Evolutionary conservation across 2,329 filamentous ascomycete genomes (phyloP).

Genomic region (Davidsoniella virescens): DNA sequence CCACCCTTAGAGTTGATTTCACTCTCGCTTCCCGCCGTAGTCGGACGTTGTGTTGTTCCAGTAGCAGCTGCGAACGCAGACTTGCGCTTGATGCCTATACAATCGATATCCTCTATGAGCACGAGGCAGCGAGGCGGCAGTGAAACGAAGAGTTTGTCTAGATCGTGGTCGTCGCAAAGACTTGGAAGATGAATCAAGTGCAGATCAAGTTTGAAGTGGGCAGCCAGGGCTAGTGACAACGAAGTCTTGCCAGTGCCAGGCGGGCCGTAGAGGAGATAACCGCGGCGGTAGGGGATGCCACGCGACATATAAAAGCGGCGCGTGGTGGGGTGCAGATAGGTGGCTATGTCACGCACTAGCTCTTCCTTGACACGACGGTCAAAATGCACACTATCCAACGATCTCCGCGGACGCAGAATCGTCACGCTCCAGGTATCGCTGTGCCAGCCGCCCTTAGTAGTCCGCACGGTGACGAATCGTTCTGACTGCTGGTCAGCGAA

Average conservation of each 20-base stretch:
- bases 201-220: constrained; percentile 49
- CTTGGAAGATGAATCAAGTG: constrained; percentile 41
- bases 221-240: constrained; percentile 48
- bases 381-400: constrained; percentile 61
- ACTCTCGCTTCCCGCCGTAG: constrained; percentile 1
- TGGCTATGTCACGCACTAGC: constrained; percentile 57
- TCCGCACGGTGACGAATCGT: constrained; percentile 22
- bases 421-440: constrained; percentile 21
- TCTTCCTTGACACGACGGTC: constrained; percentile 48
- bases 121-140: constrained; percentile 16
- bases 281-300: constrained; percentile 60
- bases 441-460: constrained; percentile 16
- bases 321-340: constrained; percentile 56
- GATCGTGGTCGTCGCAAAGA: constrained; percentile 42
- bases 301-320: constrained; percentile 58
- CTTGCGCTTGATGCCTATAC: constrained; percentile 15
- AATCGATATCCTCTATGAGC: constrained; percentile 18
- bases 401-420: constrained; percentile 42
- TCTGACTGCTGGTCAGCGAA: constrained; percentile 22
- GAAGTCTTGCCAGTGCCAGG: constrained; percentile 61
- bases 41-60: constrained; percentile 9
- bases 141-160: constrained; percentile 37
- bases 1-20: neutral
- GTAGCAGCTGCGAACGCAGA: constrained; percentile 5
- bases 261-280: constrained; percentile 63